Evolutionary conservation across 2,329 filamentous ascomycete species (phyloP).

Genomic region (Lasiodiplodia sp.): DNA sequence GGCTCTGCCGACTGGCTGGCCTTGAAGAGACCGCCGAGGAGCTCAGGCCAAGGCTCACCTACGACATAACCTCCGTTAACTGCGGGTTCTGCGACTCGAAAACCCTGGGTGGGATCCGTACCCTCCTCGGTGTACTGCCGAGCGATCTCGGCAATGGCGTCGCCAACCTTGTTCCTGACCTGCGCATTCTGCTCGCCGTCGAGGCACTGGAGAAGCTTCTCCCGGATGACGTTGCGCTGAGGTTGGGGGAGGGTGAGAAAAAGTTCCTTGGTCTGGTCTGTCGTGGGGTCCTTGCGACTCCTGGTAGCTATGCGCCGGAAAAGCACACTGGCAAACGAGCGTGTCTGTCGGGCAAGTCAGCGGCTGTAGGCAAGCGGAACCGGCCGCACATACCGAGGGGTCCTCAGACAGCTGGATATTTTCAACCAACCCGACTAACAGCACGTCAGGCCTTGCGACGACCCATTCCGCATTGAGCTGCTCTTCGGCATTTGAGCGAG

Average conservation of each 20-base stretch:
- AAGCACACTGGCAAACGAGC: conserved; percentile 90
- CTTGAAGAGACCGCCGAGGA: conserved; percentile 85
- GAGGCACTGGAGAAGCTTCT: conserved; percentile 82
- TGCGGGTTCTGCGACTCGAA: conserved; percentile 25
- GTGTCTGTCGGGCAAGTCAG: conserved; percentile 64
- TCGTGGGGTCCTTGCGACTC: conserved; percentile 74
- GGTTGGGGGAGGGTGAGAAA: conserved; percentile 81
- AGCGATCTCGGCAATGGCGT: conserved; percentile 95
- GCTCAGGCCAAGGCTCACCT: conserved; percentile 89
- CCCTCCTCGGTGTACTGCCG: conserved; percentile 93
- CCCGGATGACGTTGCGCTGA: conserved; percentile 78
- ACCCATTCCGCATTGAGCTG: conserved; percentile 93
- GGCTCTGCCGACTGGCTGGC: conserved; percentile 86
- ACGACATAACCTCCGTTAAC: conserved; percentile 32
- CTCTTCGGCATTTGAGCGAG: conserved; percentile 87
- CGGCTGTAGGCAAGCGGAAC: background rate
- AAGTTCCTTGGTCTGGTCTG: conserved; percentile 77
- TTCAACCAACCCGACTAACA: conserved; percentile 93
- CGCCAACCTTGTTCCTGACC: conserved; percentile 93
- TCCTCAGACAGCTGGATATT: conserved; percentile 84
- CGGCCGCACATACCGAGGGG: conserved; percentile 65
- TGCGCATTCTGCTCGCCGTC: conserved; percentile 74
- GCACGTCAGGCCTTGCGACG: conserved; percentile 77
- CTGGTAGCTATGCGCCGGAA: conserved; percentile 94
- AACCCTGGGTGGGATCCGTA: conserved; percentile 55